A percentile compares a stretch with the other conserved stretches of the same genome.
These are phyloP conservation scores for Raffaelea ambrosiae DNA, from an alignment of 2,329 filamentous ascomycete genomes.

Conservation along the genomic window DNA sequence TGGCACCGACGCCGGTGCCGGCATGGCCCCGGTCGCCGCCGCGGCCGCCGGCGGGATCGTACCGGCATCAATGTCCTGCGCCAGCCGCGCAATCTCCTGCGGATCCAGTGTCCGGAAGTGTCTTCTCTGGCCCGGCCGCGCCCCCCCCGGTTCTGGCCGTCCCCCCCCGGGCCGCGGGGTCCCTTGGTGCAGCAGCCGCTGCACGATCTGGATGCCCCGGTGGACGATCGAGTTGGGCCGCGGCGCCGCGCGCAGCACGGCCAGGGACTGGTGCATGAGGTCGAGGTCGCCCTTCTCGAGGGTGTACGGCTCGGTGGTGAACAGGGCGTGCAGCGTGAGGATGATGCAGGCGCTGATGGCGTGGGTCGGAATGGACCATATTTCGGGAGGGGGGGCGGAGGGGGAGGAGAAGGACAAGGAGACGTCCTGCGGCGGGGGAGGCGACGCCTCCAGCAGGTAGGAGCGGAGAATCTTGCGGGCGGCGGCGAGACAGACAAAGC, in stretches of 20 bases:
- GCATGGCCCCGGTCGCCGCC: no score
- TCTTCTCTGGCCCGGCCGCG: no score
- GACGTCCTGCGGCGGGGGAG: not conserved
- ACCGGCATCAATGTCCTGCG: not conserved
- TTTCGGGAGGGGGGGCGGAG: not conserved
- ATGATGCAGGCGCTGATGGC: slow-evolving; percentile 4
- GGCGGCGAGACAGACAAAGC: slow-evolving; percentile 1
- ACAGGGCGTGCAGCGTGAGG: slow-evolving; percentile 1
- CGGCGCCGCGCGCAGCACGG: not conserved
- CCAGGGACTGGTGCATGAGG: not conserved
- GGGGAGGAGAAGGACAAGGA: no score
- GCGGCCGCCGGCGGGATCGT: no score
- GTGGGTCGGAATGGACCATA: not conserved
- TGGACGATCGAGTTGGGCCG: slow-evolving; percentile 1
- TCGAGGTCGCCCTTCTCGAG: not conserved
- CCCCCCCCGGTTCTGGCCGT: no score
- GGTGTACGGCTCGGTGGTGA: slow-evolving; percentile 1
- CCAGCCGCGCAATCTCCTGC: not conserved
- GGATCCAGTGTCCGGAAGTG: not conserved
- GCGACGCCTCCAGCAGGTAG: not conserved
- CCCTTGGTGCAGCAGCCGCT: not conserved
- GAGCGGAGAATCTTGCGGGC: slow-evolving; percentile 2
- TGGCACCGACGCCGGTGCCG: no score
- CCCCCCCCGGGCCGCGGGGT: not conserved
- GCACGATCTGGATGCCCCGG: slow-evolving; percentile 2